Evolutionary conservation across 2,329 filamentous ascomycete genomes (phyloP).

Genomic region (Fusarium mundagurra): DNA sequence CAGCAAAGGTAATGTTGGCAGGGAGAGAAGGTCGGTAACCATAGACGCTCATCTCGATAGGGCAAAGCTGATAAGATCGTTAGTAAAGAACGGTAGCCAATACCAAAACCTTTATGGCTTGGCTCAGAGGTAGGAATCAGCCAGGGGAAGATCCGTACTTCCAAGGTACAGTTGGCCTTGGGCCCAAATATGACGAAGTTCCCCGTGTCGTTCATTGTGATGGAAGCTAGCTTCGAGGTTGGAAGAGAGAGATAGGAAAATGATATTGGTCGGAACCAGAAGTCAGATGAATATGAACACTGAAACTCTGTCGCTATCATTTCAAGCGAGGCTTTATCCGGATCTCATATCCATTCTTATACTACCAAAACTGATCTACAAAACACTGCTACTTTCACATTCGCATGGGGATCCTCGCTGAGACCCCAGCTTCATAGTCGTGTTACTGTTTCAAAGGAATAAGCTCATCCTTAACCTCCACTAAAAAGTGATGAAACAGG

Average conservation of each 20-base stretch:
- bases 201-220: neutral
- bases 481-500: neutral
- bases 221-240: too few relatives aligned
- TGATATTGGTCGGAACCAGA: too few relatives aligned
- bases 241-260: neutral
- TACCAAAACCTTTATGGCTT: neutral
- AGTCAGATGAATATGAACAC: too few relatives aligned
- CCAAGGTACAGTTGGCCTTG: conserved; percentile 28
- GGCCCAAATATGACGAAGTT: conserved; percentile 25
- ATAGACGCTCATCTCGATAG: conserved; percentile 53
- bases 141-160: neutral
- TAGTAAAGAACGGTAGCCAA: neutral
- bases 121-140: neutral
- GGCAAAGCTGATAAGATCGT: conserved; percentile 4
- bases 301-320: too few relatives aligned
- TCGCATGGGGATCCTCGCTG: neutral
- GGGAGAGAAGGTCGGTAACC: conserved; percentile 54
- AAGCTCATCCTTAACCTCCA: neutral
- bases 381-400: conserved; percentile 8
- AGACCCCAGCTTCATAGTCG: neutral
- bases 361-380: neutral
- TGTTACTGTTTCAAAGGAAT: neutral
- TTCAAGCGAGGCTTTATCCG: neutral
- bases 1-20: conserved; percentile 52
- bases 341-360: neutral